These are phyloP conservation scores for Perilla frutescens DNA, from an alignment of 257 asterid species.

Conservation along the genomic window DNA sequence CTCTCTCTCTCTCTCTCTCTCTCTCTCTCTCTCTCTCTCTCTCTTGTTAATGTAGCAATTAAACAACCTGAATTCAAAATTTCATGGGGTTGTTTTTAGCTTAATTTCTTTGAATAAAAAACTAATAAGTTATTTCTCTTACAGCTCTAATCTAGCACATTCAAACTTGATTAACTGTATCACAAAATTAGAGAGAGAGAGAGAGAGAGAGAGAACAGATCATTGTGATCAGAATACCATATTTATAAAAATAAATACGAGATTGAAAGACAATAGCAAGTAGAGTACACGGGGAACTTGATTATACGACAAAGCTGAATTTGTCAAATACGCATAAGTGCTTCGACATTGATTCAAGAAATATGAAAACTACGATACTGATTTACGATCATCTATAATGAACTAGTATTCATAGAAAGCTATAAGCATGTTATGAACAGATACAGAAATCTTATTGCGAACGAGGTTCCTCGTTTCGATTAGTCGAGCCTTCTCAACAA, in stretches of 20 bases:
- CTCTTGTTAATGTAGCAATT: too few species aligned
- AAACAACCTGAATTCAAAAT: too few species aligned
- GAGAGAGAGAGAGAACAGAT: too few species aligned
- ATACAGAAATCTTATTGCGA: background rate
- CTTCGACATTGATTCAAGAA: too few species aligned
- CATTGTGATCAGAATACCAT: background rate
- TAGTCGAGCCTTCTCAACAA: constrained; percentile 78
- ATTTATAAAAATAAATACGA: background rate
- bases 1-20: too few species aligned
- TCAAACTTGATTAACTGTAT: too few species aligned
- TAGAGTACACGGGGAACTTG: background rate
- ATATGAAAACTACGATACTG: background rate
- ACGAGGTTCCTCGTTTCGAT: background rate
- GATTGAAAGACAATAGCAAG: background rate
- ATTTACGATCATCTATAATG: background rate
- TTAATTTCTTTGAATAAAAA: too few species aligned
- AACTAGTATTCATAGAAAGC: background rate
- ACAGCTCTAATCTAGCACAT: too few species aligned
- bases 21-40: too few species aligned
- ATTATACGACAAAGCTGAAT: background rate
- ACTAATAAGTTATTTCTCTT: too few species aligned
- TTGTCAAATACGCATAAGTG: background rate
- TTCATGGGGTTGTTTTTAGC: too few species aligned
- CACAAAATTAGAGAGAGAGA: too few species aligned
- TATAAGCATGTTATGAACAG: background rate